A percentile compares a stretch with the other conserved stretches of the same genome.
Conservation (phyloP, 768 basidiomycete genomes). For the Guyanaporus albipodus region DNA sequence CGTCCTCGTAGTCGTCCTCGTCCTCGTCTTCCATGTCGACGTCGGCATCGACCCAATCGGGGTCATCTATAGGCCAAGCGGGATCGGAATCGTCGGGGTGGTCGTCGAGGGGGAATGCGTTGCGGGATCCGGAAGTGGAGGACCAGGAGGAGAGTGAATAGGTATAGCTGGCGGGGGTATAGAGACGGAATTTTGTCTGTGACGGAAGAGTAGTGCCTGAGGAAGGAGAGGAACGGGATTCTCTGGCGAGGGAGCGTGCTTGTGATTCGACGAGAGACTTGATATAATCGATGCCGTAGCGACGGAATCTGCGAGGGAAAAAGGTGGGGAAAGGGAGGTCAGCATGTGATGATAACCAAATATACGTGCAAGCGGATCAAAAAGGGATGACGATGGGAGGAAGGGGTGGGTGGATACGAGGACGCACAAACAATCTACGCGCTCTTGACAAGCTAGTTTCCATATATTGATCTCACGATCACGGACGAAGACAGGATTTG, state of each 20-base stretch:
- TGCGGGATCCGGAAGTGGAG: slow-evolving; percentile 9
- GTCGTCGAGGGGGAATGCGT: slow-evolving; percentile 12
- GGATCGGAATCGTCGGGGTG: slow-evolving; percentile 18
- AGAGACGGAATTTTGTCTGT: slow-evolving; percentile 29
- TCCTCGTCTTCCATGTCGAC: slow-evolving; percentile 33
- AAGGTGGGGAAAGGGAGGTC: background rate
- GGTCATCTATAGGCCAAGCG: slow-evolving; percentile 20
- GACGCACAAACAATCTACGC: slow-evolving; percentile 32
- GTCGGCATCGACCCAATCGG: slow-evolving; percentile 25
- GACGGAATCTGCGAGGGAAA: slow-evolving; percentile 23
- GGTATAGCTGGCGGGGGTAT: slow-evolving; percentile 33
- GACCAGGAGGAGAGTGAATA: slow-evolving; percentile 24
- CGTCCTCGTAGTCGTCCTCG: slow-evolving; percentile 31
- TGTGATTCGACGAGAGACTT: slow-evolving; percentile 31
- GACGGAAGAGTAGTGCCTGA: slow-evolving; percentile 2
- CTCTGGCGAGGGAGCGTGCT: slow-evolving; percentile 12
- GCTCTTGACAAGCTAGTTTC: slow-evolving; percentile 34
- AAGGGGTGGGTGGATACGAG: slow-evolving; percentile 1
- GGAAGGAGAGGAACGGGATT: background rate
- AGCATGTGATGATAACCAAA: slow-evolving; percentile 8
- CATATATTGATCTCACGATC: slow-evolving; percentile 35
- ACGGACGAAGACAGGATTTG: slow-evolving; percentile 26
- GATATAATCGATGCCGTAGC: slow-evolving; percentile 32
- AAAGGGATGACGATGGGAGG: background rate
- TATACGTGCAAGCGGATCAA: slow-evolving; percentile 8